Conservation (phyloP, 2,329 filamentous ascomycete species). For the Cladobotryum protrusum region DNA sequence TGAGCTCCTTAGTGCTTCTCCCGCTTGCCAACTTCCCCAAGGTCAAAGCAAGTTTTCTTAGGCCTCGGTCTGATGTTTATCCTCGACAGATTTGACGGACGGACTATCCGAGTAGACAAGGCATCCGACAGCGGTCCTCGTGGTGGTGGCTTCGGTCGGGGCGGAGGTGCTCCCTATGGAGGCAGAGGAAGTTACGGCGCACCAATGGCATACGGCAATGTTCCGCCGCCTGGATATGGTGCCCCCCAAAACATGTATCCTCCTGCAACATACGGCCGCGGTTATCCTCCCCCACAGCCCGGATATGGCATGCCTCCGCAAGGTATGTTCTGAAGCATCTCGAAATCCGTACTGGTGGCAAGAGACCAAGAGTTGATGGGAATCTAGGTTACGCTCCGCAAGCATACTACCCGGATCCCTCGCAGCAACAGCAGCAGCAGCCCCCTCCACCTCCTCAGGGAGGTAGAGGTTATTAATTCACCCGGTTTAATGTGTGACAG, state of each 20-base stretch:
- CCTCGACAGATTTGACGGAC: conserved; percentile 75
- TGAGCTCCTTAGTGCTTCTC: conserved; percentile 28
- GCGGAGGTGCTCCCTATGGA: conserved; percentile 35
- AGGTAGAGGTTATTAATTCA: conserved; percentile 17
- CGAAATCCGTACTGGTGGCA: not conserved
- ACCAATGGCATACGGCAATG: conserved; percentile 29
- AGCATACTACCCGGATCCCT: conserved; percentile 35
- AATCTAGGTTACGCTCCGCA: conserved; percentile 31
- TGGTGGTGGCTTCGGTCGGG: conserved; percentile 34
- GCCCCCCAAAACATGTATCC: conserved; percentile 32
- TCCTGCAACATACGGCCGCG: conserved; percentile 32
- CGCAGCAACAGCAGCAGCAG: conserved; percentile 18
- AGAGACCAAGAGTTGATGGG: not conserved
- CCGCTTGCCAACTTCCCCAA: conserved; percentile 4
- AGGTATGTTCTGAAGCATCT: conserved; percentile 27
- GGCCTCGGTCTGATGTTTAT: conserved; percentile 8
- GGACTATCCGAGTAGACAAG: conserved; percentile 91
- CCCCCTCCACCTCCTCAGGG: conserved; percentile 15
- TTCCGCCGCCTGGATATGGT: conserved; percentile 31
- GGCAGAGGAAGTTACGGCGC: conserved; percentile 41
- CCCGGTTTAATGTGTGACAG: not conserved
- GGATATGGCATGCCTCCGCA: conserved; percentile 34
- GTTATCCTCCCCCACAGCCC: conserved; percentile 30
- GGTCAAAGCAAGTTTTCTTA: not conserved
- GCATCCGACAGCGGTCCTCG: conserved; percentile 73